Percentiles rank a stretch among this genome's conserved stretches.
Conservation (phyloP, 2,329 filamentous ascomycete genomes). For the Pseudogymnoascus sp. region DNA sequence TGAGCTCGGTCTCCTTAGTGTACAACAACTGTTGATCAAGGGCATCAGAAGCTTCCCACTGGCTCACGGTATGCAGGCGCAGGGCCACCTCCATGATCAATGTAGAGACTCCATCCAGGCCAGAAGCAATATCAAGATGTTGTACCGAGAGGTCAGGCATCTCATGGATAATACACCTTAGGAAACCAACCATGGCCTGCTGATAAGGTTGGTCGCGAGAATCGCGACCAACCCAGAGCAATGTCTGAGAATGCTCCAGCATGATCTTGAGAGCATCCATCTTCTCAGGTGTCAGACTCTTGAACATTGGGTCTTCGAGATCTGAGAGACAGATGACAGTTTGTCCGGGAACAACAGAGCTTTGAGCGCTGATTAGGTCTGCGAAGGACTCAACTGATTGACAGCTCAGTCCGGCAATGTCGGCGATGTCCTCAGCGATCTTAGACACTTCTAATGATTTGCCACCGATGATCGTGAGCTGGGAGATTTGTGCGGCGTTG, state of each 20-base stretch:
- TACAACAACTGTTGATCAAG: neutral
- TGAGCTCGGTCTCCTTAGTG: neutral
- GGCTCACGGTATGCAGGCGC: neutral
- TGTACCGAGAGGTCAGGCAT: neutral
- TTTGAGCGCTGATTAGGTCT: neutral
- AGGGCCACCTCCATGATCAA: neutral
- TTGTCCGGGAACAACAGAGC: conserved; percentile 15
- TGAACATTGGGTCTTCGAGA: conserved; percentile 27
- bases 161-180: neutral
- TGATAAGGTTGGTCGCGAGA: conserved; percentile 16
- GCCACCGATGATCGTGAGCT: conserved; percentile 20
- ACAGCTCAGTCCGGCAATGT: conserved; percentile 7
- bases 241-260: conserved; percentile 12
- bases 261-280: conserved; percentile 19
- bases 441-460: conserved; percentile 12
- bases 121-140: neutral
- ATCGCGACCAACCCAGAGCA: conserved; percentile 21
- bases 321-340: conserved; percentile 22
- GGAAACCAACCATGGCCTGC: conserved; percentile 5
- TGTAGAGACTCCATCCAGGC: neutral
- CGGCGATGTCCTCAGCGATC: conserved; percentile 10
- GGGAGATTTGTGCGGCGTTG: neutral
- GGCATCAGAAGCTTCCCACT: neutral
- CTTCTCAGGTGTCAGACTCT: conserved; percentile 18
- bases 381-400: neutral